phyloP scores from a whole-genome alignment of 805 yeast genomes.

The Diddensiella caesifluorescens region DNA sequence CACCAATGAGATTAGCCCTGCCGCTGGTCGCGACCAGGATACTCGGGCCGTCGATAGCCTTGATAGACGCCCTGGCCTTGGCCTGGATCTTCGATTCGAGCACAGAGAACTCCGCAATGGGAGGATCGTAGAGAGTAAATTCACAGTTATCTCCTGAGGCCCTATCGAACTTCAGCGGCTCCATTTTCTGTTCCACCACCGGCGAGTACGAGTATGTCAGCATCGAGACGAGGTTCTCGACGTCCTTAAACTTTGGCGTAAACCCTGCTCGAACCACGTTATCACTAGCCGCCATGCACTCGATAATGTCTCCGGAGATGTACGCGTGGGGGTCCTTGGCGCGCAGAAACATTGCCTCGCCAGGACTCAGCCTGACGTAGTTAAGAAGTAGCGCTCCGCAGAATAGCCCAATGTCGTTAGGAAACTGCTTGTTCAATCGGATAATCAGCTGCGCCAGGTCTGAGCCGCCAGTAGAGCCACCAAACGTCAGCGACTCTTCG shows the following conservation, averaged over 20 bases:
- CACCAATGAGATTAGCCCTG: conserved; percentile 48
- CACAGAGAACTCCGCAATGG: conserved; percentile 95
- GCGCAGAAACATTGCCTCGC: conserved; percentile 94
- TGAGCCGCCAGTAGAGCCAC: conserved; percentile 33
- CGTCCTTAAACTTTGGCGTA: conserved; percentile 99
- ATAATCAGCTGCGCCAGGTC: conserved; percentile 67
- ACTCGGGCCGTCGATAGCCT: conserved; percentile 78
- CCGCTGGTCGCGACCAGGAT: conserved; percentile 82
- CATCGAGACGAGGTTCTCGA: conserved; percentile 80
- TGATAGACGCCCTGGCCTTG: conserved; percentile 49
- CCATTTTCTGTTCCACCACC: conserved; percentile 91
- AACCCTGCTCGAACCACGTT: conserved; percentile 98
- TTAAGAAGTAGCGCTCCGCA: conserved; percentile 92
- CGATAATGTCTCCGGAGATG: conserved; percentile 94
- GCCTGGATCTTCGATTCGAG: conserved; percentile 59
- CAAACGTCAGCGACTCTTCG: conserved; percentile 53
- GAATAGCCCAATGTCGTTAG: conserved; percentile 88
- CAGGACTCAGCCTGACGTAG: conserved; percentile 74
- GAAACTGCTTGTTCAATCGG: conserved; percentile 81
- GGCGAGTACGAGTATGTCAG: conserved; percentile 84
- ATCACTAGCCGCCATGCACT: conserved; percentile 99
- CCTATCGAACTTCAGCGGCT: conserved; percentile 46
- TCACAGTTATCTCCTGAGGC: conserved; percentile 31
- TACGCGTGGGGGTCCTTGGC: conserved; percentile 99
- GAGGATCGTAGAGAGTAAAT: conserved; percentile 72